Evolutionary conservation across 2,329 filamentous ascomycete genomes (phyloP).

Genomic region (Fusarium napiforme): DNA sequence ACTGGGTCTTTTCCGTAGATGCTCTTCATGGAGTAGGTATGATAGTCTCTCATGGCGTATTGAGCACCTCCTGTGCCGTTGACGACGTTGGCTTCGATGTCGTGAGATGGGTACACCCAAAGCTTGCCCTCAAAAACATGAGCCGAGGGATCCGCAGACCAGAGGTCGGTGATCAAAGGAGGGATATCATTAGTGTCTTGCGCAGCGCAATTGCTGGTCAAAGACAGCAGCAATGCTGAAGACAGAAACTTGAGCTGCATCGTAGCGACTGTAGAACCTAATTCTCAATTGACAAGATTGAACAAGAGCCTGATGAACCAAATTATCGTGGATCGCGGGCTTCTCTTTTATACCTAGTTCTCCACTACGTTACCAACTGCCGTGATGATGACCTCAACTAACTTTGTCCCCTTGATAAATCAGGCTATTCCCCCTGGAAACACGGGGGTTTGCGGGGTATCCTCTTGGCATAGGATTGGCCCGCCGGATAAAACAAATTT

Average conservation of each 20-base stretch:
- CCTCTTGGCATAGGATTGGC: not conserved
- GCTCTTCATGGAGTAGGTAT: slow-evolving; percentile 13
- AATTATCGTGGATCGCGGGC: not conserved
- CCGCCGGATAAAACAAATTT: slow-evolving; percentile 1
- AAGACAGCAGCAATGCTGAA: not conserved
- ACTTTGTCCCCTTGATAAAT: not conserved
- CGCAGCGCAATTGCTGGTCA: not conserved
- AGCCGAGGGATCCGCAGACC: slow-evolving; percentile 20
- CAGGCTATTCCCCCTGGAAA: not conserved
- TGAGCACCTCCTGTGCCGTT: not conserved
- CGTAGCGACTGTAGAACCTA: not conserved
- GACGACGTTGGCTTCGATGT: not conserved
- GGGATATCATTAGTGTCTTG: not conserved
- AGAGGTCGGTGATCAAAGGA: slow-evolving; percentile 12
- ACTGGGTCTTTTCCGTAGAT: slow-evolving; percentile 13
- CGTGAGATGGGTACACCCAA: slow-evolving; percentile 16
- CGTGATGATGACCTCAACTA: not conserved
- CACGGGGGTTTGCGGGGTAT: not conserved
- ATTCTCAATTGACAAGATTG: not conserved
- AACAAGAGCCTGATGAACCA: not conserved
- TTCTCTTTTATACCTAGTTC: not conserved
- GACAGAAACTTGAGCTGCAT: slow-evolving; percentile 1
- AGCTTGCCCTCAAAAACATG: slow-evolving; percentile 17
- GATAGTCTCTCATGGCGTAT: slow-evolving; percentile 18
- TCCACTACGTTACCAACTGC: not conserved